Base-by-base conservation (phyloP, 2,329 filamentous ascomycete genomes). In the Xylariaceae sp. region DNA sequence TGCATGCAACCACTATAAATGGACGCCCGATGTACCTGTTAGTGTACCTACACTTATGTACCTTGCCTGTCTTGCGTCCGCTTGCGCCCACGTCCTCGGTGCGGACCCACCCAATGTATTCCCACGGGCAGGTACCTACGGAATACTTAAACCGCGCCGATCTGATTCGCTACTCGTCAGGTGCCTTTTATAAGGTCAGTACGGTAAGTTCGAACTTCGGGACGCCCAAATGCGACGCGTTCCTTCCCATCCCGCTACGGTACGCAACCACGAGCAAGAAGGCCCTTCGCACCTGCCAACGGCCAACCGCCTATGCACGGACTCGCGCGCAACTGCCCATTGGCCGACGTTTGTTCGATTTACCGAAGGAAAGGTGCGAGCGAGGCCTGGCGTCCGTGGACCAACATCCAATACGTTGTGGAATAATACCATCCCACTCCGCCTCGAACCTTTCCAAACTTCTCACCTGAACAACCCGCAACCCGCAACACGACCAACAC, bases 61-160 rank as follows among this genome's bases (percentile, higher is more conserved):
- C 42, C 42, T 45, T 15, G 42, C 42, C 42, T 45, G 42, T 13
- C 42, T 45, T 11, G 42, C 5, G 42, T n/a, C n/a, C 42, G 42
- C 42, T 6, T 15, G 13, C 49, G 7, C 52, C 57, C 57, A 18
- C 30, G 51, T 48, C 7, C 47, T 23, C 51, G 57, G 57, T 39
- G 39, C 48, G 30, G 49, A 55, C 15, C 57, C 57, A 55, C 57
- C 15, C 39, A 47, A 49, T 34, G 37, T 10, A 17, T 51, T n/a
- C 10, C 45, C 47, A 35, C 42, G 10, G 42, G 11, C 42, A n/a
- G 42, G 11, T 49, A 49, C 44, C 4, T 47, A 47, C 44, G 11
- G 4, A 47, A 4, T 7, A 47, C 13, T 15, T 17, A 5, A 30
- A 30, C 23, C 23, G 23, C 23, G 23, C 23, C 23, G 23, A 30